phyloP scores from a whole-genome alignment of 208 protist species.

The Angomonas ambiguus region DNA sequence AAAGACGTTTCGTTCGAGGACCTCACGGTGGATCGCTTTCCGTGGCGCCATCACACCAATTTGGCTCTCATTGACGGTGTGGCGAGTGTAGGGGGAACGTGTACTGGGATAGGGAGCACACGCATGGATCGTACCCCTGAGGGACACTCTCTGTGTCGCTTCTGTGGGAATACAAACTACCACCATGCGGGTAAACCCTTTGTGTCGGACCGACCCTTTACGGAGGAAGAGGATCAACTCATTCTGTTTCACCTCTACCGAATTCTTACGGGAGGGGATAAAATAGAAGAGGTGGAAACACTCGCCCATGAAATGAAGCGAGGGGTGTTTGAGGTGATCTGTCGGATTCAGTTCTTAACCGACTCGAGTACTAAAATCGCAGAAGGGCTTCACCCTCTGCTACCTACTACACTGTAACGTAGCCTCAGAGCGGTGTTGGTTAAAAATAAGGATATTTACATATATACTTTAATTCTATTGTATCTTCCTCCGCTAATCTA shows the following conservation, averaged over 20 bases:
- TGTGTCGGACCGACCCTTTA: constrained; percentile 40
- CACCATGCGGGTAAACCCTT: constrained; percentile 46
- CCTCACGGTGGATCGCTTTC: constrained; percentile 40
- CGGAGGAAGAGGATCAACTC: constrained; percentile 56
- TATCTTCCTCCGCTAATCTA: not conserved
- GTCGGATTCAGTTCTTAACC: constrained; percentile 64
- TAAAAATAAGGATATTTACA: too few relatives aligned
- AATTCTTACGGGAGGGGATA: constrained; percentile 58
- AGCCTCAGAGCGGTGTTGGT: too few relatives aligned
- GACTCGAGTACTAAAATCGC: constrained; percentile 65
- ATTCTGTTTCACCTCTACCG: constrained; percentile 60
- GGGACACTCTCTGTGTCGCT: constrained; percentile 27
- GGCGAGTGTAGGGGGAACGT: constrained; percentile 69
- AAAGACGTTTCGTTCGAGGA: constrained; percentile 22
- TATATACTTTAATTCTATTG: too few relatives aligned
- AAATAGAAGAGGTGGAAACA: constrained; percentile 59
- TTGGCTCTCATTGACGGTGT: constrained; percentile 75
- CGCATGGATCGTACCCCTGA: constrained; percentile 12
- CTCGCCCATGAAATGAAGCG: constrained; percentile 59
- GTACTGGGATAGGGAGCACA: constrained; percentile 58
- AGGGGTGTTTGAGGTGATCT: constrained; percentile 63
- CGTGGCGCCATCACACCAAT: constrained; percentile 61
- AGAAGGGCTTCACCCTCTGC: constrained; percentile 20
- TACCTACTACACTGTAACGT: not conserved
- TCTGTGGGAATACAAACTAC: constrained; percentile 49